Conservation (phyloP, 2,329 filamentous ascomycete species). For the Apiospora hydei region DNA sequence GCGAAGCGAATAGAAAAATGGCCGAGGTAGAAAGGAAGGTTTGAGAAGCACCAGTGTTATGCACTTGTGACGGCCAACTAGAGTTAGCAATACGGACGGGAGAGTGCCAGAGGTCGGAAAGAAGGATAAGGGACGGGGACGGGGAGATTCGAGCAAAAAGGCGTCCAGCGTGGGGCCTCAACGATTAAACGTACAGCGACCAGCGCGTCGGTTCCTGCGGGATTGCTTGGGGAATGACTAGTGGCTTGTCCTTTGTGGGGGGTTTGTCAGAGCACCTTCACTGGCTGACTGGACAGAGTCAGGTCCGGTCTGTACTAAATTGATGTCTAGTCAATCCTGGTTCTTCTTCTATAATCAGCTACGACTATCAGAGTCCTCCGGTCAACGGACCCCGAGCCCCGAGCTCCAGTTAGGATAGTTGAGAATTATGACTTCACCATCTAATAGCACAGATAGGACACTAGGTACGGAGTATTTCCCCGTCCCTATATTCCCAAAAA, state of each 20-base stretch:
- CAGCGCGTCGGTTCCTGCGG: slow-evolving; percentile 12
- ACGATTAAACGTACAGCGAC: slow-evolving; percentile 10
- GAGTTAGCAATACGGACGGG: not conserved
- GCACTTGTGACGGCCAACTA: not conserved
- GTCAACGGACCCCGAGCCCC: not conserved
- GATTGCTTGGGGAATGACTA: slow-evolving; percentile 9
- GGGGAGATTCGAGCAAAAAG: slow-evolving; percentile 2
- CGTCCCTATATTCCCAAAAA: not conserved
- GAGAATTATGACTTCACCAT: not conserved
- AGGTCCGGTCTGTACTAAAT: not conserved
- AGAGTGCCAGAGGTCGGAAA: not conserved
- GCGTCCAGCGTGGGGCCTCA: slow-evolving; percentile 15
- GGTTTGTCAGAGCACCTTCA: slow-evolving; percentile 16
- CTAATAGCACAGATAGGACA: not conserved
- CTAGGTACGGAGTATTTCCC: not conserved
- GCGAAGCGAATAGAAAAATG: not conserved
- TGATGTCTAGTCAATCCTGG: not conserved
- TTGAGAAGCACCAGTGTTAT: not conserved
- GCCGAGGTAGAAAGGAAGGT: not conserved
- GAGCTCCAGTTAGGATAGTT: not conserved
- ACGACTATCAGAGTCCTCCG: not conserved
- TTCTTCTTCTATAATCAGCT: not conserved
- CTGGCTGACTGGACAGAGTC: slow-evolving; percentile 6
- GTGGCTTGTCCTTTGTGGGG: slow-evolving; percentile 19
- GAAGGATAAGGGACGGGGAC: not conserved